phyloP scores from a whole-genome alignment of 495 filamentous ascomycete species.

The Geoglossum glabrum region DNA sequence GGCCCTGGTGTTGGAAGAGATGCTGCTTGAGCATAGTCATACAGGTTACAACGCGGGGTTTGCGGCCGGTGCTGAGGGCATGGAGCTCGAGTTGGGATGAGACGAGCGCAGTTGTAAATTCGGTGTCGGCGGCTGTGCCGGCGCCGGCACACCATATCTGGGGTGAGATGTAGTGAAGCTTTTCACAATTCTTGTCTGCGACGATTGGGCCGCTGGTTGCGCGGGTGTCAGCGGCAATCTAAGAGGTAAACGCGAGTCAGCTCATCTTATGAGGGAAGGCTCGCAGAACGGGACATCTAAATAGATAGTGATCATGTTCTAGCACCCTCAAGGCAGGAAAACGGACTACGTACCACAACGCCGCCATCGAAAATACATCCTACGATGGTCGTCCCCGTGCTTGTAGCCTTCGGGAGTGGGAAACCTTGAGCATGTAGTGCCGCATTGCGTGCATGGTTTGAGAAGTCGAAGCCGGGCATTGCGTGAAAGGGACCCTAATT shows the following conservation, averaged over 20 bases:
- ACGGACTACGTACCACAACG: slow-evolving; percentile 49
- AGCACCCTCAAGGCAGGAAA: neutral
- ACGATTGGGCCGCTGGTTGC: slow-evolving; percentile 96
- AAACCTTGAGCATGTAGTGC: slow-evolving; percentile 84
- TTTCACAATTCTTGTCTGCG: slow-evolving; percentile 99
- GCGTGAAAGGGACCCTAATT: slow-evolving; percentile 17
- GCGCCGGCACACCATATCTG: slow-evolving; percentile 99
- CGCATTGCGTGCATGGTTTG: slow-evolving; percentile 95
- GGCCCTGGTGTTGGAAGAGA: slow-evolving; percentile 92
- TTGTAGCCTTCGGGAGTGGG: slow-evolving; percentile 90
- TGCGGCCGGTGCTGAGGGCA: slow-evolving; percentile 81
- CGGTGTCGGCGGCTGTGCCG: slow-evolving; percentile 94
- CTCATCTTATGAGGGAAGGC: neutral
- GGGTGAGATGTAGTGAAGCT: slow-evolving; percentile 95
- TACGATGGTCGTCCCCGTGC: slow-evolving; percentile 97
- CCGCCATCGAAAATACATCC: slow-evolving; percentile 93
- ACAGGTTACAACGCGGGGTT: slow-evolving; percentile 91
- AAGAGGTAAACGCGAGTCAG: neutral
- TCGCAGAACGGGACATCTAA: neutral
- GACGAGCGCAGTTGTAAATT: slow-evolving; percentile 97
- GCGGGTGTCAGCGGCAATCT: slow-evolving; percentile 95
- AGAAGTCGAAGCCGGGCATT: slow-evolving; percentile 99
- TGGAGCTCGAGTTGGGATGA: slow-evolving; percentile 96
- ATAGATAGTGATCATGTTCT: neutral
- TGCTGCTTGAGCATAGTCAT: slow-evolving; percentile 99